A percentile compares a stretch with the other conserved stretches of the same genome.
Evolutionary conservation across 768 basidiomycete species (phyloP).

Genomic region (Hygrocybe punicea): DNA sequence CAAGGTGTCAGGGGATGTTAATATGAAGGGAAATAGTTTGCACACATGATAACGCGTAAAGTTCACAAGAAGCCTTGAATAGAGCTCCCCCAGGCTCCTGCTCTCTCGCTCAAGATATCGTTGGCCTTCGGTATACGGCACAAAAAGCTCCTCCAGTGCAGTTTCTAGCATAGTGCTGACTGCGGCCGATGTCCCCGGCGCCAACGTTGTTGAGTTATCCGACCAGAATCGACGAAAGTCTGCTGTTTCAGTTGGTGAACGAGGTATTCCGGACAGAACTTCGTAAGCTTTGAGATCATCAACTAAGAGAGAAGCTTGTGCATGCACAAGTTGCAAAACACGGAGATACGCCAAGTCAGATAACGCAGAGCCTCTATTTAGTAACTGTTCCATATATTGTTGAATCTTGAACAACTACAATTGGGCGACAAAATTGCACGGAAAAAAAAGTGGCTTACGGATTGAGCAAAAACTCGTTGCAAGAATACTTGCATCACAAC

Average conservation of each 20-base stretch:
- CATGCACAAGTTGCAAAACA: conserved; percentile 81
- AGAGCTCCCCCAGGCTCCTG: conserved; percentile 76
- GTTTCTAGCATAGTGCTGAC: conserved; percentile 87
- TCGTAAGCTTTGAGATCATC: conserved; percentile 93
- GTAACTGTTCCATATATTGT: conserved; percentile 88
- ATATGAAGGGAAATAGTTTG: conserved; percentile 9
- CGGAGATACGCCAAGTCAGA: conserved; percentile 91
- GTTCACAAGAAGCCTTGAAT: conserved; percentile 60
- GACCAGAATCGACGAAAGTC: conserved; percentile 59
- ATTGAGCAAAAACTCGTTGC: conserved; percentile 96
- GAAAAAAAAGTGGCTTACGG: conserved; percentile 49
- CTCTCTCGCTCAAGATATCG: conserved; percentile 91
- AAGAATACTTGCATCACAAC: conserved; percentile 98
- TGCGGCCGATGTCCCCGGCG: conserved; percentile 50
- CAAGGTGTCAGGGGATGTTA: conserved; percentile 6
- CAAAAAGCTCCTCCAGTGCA: conserved; percentile 93
- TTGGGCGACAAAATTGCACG: background rate
- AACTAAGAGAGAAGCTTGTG: conserved; percentile 71
- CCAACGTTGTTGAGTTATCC: conserved; percentile 43
- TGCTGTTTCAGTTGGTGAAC: conserved; percentile 58
- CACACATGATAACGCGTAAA: conserved; percentile 91
- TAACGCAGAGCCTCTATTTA: conserved; percentile 67
- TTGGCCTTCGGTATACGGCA: conserved; percentile 88
- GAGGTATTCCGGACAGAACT: conserved; percentile 61
- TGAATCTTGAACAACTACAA: conserved; percentile 66